Evolutionary conservation across 257 asterid genomes (phyloP), one percentile per base, ranked within the genome.

Genomic region (Nicotiana obtusifolia): DNA sequence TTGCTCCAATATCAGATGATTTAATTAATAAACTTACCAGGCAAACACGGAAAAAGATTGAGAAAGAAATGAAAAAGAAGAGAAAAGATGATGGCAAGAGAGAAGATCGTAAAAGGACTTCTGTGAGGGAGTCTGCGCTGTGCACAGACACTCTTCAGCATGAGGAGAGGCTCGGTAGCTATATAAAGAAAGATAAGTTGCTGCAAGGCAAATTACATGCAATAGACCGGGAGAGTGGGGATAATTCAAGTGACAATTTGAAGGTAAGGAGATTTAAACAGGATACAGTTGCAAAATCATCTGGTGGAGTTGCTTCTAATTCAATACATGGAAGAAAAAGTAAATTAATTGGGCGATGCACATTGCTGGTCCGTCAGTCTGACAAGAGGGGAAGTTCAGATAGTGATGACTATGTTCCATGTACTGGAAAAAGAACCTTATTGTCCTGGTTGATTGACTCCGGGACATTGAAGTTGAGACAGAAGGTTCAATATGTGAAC

Each of bases 21-120:
- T 84, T 94, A 85, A 89, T 91, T 41, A 90, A 89, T 83, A 92
- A 94, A 83, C 91, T 94, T 81, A 94, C 99, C 17, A 90, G 99
- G 83, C 97, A 91, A 87, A 91, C 99, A 16, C 88, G 92, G 44
- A 94, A 94, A 93, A 95, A 93, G 78, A 91, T 91, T 24, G 97
- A 90, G 86, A 91, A 92, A 75, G 97, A 94, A 88, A 87, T 91
- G 91, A 94, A 88, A 82, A 88, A 88, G 91, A 95, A 92, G 90
- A 90, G 90, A 69, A 90, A 85, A 81, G 94, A 88, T 80, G 93
- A 85, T 81, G 85, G 84, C 44, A 13, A 59, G 37, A 28, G 61
- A 57, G 87, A 82, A 81, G 89, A 67, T 82, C 81, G 85, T n/a
- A 90, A 88, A 83, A 86, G 52, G 84, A 71, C 87, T 82, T 62